A percentile compares a stretch with the other conserved stretches of the same genome.
Conservation (phyloP, 2,329 filamentous ascomycete genomes). For the Colletotrichum incanum region DNA sequence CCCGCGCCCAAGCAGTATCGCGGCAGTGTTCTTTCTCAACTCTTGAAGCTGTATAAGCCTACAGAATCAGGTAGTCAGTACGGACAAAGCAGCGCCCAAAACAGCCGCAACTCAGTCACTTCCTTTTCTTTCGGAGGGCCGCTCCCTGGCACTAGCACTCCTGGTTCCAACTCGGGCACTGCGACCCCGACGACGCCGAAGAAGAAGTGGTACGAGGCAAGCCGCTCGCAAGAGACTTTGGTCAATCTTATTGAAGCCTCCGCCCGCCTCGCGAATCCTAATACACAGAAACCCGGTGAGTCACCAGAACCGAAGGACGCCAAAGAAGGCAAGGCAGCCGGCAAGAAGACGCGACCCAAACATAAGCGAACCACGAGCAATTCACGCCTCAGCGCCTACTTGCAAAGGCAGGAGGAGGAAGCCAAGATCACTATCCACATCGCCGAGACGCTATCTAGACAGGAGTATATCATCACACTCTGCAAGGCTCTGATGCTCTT, state of each 20-base stretch:
- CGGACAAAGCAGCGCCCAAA: conserved; percentile 37
- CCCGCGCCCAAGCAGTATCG: conserved; percentile 60
- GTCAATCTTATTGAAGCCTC: conserved; percentile 65
- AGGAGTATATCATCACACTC: conserved; percentile 86
- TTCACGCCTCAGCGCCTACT: conserved; percentile 55
- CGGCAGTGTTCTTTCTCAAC: conserved; percentile 62
- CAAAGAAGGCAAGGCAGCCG: conserved; percentile 41
- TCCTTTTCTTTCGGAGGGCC: conserved; percentile 53
- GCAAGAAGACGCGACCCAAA: conserved; percentile 53
- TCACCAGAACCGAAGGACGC: conserved; percentile 43
- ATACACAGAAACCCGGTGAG: conserved; percentile 43
- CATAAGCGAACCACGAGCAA: conserved; percentile 56
- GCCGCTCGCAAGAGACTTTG: conserved; percentile 63
- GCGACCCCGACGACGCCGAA: conserved; percentile 55
- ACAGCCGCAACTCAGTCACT: conserved; percentile 40
- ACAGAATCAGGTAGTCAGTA: conserved; percentile 47
- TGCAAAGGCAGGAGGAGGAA: conserved; percentile 60
- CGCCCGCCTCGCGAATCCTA: conserved; percentile 57
- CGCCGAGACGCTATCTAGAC: conserved; percentile 80
- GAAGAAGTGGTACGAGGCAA: conserved; percentile 66
- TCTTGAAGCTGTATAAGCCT: conserved; percentile 63
- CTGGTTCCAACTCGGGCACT: conserved; percentile 53
- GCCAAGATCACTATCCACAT: conserved; percentile 66
- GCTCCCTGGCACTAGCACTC: conserved; percentile 58
- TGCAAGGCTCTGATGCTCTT: conserved; percentile 90